Conservation (phyloP, 495 filamentous ascomycete genomes). For the Thozetella sp. region DNA sequence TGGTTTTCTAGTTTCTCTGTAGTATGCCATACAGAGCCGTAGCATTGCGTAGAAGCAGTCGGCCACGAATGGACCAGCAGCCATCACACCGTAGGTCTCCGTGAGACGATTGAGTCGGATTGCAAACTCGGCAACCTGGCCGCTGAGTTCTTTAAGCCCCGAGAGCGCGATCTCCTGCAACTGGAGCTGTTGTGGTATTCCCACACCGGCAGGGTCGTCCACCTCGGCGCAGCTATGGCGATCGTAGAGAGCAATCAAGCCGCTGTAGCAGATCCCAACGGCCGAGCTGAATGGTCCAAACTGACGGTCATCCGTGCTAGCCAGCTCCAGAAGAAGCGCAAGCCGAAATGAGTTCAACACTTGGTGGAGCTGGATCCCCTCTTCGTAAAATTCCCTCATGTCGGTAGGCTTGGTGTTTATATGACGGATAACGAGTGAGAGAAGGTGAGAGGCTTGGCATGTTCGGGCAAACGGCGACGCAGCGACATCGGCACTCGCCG, state of each 20-base stretch:
- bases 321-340: background rate
- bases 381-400: background rate
- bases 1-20: too few species aligned
- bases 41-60: constrained; percentile 25
- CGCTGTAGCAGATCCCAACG: background rate
- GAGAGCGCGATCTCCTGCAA: background rate
- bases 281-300: background rate
- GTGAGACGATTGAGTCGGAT: background rate
- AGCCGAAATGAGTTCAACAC: background rate
- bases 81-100: too few species aligned
- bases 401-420: constrained; percentile 1
- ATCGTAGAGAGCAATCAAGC: constrained; percentile 4
- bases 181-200: constrained; percentile 1
- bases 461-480: constrained; percentile 2
- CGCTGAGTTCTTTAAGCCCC: background rate
- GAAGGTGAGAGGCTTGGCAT: constrained; percentile 6
- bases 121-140: background rate
- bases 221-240: constrained; percentile 6
- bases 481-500: background rate
- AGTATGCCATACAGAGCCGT: too few species aligned
- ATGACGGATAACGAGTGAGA: constrained; percentile 5
- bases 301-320: background rate
- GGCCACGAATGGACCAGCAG: background rate
- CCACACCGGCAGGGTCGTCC: constrained; percentile 1
- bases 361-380: constrained; percentile 2